Base-by-base conservation (phyloP, 2,329 filamentous ascomycete genomes). In the Phyllosticta citriasiana region DNA sequence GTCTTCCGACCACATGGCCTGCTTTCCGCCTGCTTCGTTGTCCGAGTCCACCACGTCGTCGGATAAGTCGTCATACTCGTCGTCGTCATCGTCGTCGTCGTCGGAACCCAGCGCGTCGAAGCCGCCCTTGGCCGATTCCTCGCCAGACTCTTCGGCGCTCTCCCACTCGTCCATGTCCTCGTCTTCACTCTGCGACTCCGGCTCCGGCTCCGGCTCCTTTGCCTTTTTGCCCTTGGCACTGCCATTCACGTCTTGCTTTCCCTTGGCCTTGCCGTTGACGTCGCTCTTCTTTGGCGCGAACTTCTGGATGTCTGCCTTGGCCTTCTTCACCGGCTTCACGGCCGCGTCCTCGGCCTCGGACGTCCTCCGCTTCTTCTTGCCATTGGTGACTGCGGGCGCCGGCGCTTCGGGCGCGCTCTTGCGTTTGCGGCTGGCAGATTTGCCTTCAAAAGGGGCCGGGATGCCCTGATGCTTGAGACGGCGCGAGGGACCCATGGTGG, bases 381-480 rank as follows among this genome's bases (percentile, higher is more conserved):
- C 71, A 51, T 67, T 66, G 78, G 64, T 82, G 73, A 65, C 79
- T 65, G 78, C 73, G 26, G 54, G 66, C 78, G 64, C 82, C 74
- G 66, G 79, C 65, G 78, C 73, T 61, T 81, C 78, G 59, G 85
- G 86, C 51, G 85, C 84, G 68, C 89, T 80, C 80, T 97, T 97
- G 73, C 92, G 85, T 83, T 97, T 97, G 71, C 87, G 91, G 69
- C 88, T 78, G 67, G 88, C 70, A 66, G 73, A 78, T 67, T 96
- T 90, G 66, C 94, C 90, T 47, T 47, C 14, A 16, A 97, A 82
- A 66, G 88, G 82, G 70, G 88, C 84, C 59, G 94, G 94, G 66
- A 88, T 82, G 61, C 91, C 93, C 83, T 97, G 94, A 78, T 97
- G 97, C 76, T 92, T 89, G 87, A 97, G 95, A 70, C 92, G 90